Percentiles rank a stretch among this genome's conserved stretches.
These are phyloP conservation scores for Starmerella stigmatis DNA, from an alignment of 805 yeast species.

Conservation along the genomic window DNA sequence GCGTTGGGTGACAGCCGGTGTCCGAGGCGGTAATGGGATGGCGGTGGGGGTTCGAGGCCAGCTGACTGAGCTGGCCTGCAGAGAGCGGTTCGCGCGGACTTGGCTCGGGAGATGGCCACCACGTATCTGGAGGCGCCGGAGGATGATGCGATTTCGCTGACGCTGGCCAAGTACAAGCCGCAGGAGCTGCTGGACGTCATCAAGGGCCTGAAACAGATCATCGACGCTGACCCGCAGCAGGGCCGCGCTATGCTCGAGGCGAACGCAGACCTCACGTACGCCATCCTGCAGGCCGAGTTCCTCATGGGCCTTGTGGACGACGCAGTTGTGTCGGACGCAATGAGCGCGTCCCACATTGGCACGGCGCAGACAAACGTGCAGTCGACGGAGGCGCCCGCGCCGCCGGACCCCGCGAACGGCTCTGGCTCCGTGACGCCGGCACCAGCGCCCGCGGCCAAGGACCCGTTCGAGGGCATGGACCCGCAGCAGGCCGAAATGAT, in stretches of 20 bases:
- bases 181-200: conserved; percentile 41
- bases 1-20: too few relatives aligned
- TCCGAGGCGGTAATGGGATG: background rate
- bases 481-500: conserved; percentile 40
- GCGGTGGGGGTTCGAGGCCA: background rate
- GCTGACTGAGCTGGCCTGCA: conserved; percentile 4
- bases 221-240: conserved; percentile 46
- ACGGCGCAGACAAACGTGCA: conserved; percentile 12
- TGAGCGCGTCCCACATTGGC: conserved; percentile 11
- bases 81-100: too few relatives aligned
- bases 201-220: conserved; percentile 48
- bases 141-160: conserved; percentile 36
- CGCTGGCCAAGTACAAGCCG: conserved; percentile 43
- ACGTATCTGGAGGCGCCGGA: conserved; percentile 18
- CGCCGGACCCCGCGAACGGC: background rate
- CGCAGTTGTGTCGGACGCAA: conserved; percentile 22
- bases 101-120: too few relatives aligned
- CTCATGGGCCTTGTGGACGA: conserved; percentile 32
- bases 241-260: conserved; percentile 51
- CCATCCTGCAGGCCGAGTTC: conserved; percentile 60
- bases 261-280: conserved; percentile 67
- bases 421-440: too few relatives aligned
- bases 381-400: background rate
- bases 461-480: conserved; percentile 24
- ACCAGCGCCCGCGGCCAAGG: conserved; percentile 11